Base-by-base conservation (phyloP, 495 filamentous ascomycete species). In the Cenococcum geophilum region DNA sequence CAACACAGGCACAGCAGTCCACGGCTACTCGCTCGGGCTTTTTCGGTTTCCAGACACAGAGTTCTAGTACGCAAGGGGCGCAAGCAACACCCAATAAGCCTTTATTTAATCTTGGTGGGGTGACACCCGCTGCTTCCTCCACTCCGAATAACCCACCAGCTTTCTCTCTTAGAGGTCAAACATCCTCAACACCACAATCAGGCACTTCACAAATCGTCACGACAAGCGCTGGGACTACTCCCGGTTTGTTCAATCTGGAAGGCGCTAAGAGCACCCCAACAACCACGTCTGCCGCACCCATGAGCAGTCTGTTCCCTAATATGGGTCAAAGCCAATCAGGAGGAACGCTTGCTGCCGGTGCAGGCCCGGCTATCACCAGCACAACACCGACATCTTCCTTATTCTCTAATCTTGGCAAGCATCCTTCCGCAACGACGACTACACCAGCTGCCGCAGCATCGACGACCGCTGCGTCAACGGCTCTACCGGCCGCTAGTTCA, bases 71-170 rank as follows among this genome's bases (percentile, higher is more conserved):
- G 16, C 53, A 56, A 56, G 53, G 34, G 18, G 36, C 36, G 42
- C 65, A 68, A 59, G 61, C 40, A 22, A 62, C 61, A 14, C 36
- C 61, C 36, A 58, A 61, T 20, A n/a, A 51, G 37, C 56, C 61
- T 50, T 62, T 65, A 49, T 68, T 68, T 54, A 56, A n/a, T 32
- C 47, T 47, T 54, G 58, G 66, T 58, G 54, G 66, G 42, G 57
- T 61, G 14, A 59, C 62, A 54, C 53, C 53, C n/a, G 58, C 66
- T 4, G 10, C 53, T 14, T 60, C 56, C 20, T 27, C 53, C 6
- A 35, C 59, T 25, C 48, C 59, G 2, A 59, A 32, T 40, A 64
- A 51, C 22, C 34, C 57, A 11, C 22, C 64, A 36, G n/a, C 48
- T 16, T 60, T 66, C 51, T 56, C 59, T 32, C 42, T 66, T 20